phyloP scores from a whole-genome alignment of 352 stramenopile species.

The Albugo candida region DNA sequence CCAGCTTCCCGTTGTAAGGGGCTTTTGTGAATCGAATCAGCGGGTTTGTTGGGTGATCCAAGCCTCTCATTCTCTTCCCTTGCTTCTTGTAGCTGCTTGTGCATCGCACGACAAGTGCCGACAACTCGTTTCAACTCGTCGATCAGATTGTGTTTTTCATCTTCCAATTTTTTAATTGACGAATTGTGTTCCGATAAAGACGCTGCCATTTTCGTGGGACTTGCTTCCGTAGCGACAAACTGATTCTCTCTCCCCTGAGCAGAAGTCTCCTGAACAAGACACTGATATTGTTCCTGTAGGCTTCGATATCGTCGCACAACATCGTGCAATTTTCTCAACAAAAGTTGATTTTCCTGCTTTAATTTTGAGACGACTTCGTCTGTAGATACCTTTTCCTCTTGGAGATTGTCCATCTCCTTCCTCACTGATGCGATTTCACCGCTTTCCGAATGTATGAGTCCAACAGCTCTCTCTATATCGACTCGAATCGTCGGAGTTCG shows the following conservation, averaged over 20 bases:
- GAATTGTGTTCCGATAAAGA: constrained; percentile 9
- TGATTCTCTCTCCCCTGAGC: not conserved
- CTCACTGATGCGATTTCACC: too few relatives aligned
- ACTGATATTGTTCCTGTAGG: constrained; percentile 28
- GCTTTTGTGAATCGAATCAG: too few relatives aligned
- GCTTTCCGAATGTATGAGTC: too few relatives aligned
- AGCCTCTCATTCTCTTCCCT: constrained; percentile 32
- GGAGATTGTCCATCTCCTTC: too few relatives aligned
- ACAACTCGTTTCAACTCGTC: constrained; percentile 58
- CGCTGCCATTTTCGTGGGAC: constrained; percentile 1
- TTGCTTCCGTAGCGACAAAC: not conserved
- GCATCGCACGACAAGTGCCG: constrained; percentile 39
- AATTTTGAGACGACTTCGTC: constrained; percentile 15
- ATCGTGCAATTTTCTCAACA: constrained; percentile 34
- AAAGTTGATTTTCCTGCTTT: constrained; percentile 32
- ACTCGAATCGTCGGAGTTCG: too few relatives aligned
- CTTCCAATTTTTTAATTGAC: constrained; percentile 26
- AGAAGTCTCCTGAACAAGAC: constrained; percentile 13
- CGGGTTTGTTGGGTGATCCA: constrained; percentile 16
- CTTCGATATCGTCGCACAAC: constrained; percentile 28
- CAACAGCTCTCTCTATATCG: too few relatives aligned
- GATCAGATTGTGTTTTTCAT: constrained; percentile 51
- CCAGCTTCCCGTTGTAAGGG: too few relatives aligned
- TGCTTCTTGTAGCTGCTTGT: constrained; percentile 46
- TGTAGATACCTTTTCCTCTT: not conserved